Evolutionary conservation across 805 yeast species (phyloP).

Genomic region (Hanseniaspora clermontiae): DNA sequence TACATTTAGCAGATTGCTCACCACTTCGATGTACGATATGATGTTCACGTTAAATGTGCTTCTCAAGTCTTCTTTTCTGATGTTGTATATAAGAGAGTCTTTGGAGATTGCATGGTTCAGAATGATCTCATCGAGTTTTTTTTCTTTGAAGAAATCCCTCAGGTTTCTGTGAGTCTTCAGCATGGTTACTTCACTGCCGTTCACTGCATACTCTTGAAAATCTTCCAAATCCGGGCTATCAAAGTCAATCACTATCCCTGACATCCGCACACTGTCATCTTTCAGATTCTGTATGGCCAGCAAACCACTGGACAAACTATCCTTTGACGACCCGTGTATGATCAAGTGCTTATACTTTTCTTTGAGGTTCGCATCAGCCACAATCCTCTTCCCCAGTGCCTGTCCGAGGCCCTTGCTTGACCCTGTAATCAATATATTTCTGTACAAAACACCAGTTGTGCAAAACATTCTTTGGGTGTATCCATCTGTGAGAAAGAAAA

Average conservation of each 20-base stretch:
- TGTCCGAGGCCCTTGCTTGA: slow-evolving; percentile 35
- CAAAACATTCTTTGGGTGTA: not conserved
- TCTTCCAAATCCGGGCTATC: not conserved
- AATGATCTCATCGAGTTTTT: not conserved
- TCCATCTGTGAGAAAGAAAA: too few species aligned
- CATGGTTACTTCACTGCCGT: too few species aligned
- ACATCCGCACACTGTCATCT: not conserved
- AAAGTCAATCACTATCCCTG: slow-evolving; percentile 2
- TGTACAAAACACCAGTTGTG: not conserved
- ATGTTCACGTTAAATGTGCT: slow-evolving; percentile 3
- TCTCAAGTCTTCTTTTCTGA: not conserved
- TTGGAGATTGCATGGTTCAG: slow-evolving; percentile 8
- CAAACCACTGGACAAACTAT: not conserved
- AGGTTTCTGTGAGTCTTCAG: not conserved
- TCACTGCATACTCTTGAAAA: not conserved
- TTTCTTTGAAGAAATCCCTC: not conserved
- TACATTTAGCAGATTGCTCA: not conserved
- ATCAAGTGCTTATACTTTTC: not conserved
- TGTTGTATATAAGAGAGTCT: not conserved
- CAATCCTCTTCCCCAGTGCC: slow-evolving; percentile 21
- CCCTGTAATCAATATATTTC: slow-evolving; percentile 29
- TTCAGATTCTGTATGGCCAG: not conserved
- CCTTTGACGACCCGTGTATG: slow-evolving; percentile 4
- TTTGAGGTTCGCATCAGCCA: not conserved
- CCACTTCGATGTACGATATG: not conserved